Evolutionary conservation across 2,329 filamentous ascomycete species (phyloP).

Genomic region (Exophiala sp.): DNA sequence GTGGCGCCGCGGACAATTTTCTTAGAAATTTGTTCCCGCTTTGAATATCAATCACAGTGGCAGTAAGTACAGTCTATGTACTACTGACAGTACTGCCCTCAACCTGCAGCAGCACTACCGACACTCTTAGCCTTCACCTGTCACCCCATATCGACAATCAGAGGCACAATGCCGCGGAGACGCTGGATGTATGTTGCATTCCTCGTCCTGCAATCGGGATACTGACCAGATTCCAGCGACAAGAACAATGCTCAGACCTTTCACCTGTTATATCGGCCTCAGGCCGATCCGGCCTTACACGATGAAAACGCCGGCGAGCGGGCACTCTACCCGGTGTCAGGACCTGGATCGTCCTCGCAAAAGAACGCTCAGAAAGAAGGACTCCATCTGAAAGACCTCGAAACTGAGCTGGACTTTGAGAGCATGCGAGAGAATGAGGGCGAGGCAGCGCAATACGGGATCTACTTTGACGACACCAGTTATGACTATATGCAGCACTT

Average conservation of each 20-base stretch:
- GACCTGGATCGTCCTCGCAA: constrained; percentile 32
- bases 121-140: too few species aligned
- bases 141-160: too few species aligned
- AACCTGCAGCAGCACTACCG: too few species aligned
- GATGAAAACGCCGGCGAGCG: constrained; percentile 82
- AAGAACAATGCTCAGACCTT: constrained; percentile 93
- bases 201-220: constrained; percentile 10
- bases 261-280: constrained; percentile 87
- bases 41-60: background rate
- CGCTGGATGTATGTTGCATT: constrained; percentile 60
- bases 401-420: constrained; percentile 62
- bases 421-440: constrained; percentile 82
- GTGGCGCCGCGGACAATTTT: constrained; percentile 5
- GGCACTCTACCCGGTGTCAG: constrained; percentile 66
- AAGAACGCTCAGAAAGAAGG: constrained; percentile 45
- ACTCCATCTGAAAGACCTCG: constrained; percentile 63
- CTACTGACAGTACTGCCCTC: too few species aligned
- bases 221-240: constrained; percentile 50
- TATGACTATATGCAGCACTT: constrained; percentile 99
- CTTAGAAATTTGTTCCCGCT: constrained; percentile 16
- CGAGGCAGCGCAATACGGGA: constrained; percentile 86
- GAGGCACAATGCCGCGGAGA: constrained; percentile 47
- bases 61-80: too few species aligned
- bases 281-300: constrained; percentile 96
- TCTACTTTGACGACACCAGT: constrained; percentile 89